These are phyloP conservation scores for Brassica juncea DNA, from an alignment of 345 rosid species.

Conservation along the genomic window DNA sequence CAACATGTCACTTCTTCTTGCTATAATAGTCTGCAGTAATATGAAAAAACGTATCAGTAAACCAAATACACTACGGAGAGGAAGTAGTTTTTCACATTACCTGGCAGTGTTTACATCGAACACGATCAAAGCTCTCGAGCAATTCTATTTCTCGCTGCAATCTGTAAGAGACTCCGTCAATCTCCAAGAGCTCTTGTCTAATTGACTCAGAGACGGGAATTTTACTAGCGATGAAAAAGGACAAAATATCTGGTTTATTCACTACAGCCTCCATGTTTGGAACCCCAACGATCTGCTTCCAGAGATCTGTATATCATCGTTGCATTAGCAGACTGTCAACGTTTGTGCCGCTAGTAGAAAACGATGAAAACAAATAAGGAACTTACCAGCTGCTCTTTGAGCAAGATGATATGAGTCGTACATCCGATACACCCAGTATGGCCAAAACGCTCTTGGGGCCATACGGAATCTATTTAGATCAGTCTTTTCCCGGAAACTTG, in stretches of 20 bases:
- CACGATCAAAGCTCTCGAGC: conserved; percentile 66
- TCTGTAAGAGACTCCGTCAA: conserved; percentile 82
- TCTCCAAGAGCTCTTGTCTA: conserved; percentile 95
- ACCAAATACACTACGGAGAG: neutral
- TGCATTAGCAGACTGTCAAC: conserved; percentile 7
- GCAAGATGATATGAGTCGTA: conserved; percentile 86
- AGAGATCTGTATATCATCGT: conserved; percentile 62
- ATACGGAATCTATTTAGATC: conserved; percentile 48
- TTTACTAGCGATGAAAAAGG: conserved; percentile 89
- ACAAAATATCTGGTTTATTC: conserved; percentile 77
- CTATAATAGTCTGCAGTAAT: conserved; percentile 61
- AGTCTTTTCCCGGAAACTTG: conserved; percentile 31
- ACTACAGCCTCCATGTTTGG: conserved; percentile 74
- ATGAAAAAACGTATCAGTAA: neutral
- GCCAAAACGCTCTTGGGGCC: conserved; percentile 76
- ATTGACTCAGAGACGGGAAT: conserved; percentile 80
- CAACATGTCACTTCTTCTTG: conserved; percentile 92
- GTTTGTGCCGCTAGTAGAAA: neutral
- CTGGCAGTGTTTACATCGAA: conserved; percentile 82
- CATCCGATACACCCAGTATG: conserved; percentile 82
- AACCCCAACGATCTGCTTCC: conserved; percentile 83
- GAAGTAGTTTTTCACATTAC: conserved; percentile 38
- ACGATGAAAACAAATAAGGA: conserved; percentile 7
- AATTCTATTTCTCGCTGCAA: conserved; percentile 70
- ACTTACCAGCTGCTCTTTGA: conserved; percentile 82